Evolutionary conservation across 176 grass and related monocot genomes (phyloP), one percentile per base, ranked within the genome.

Genomic region (Tillandsia fasciculata): DNA sequence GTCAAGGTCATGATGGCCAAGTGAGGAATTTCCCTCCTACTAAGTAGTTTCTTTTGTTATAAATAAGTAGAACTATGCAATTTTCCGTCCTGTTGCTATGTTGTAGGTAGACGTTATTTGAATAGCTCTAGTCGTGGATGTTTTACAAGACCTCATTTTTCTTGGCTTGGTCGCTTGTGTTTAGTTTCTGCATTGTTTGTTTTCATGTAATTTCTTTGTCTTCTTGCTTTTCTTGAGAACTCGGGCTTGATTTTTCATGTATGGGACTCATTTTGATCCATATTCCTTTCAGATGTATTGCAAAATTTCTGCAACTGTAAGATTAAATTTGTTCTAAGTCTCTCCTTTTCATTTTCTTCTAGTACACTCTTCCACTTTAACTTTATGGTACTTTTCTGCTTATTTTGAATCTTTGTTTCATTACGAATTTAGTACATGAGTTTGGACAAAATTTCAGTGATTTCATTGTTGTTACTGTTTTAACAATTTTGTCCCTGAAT

Each of bases 1-100:
- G 80, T 80, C 7, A 96, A 86, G 80, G 71, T 96, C 80, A 96
- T 96, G 91, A 77, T 91, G 64, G 74, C 88, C 68, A 96, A 91
- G 91, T 91, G 26, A 79, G 87, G 26, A 42, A 42, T 42, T 42
- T 3, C 33, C 15, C 15, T n/a, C 53, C 53, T 56, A 13, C 53
- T 56, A 20, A n/a, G 65, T 6, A 59, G 1, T 59, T 20, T 59
- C 5, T 59, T 59, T 59, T 10, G 8, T 22, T 59, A 11, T 24
- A 63, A 24, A 26, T 26, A 26, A 63, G 58, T 63, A 63, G 58
- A 22, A 23, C 11, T 26, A 63, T 63, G 58, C 2, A n/a, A 63
- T 63, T 63, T 24, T 24, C 58, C 24, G 9, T 24, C 18, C 24
- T 24, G n/a, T 23, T 4, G 58, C 11, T 24, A 22, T 63, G 58